Evolutionary conservation across 768 basidiomycete genomes (phyloP), one percentile per base, ranked within the genome.

Genomic region (Austroboletus eburneus): DNA sequence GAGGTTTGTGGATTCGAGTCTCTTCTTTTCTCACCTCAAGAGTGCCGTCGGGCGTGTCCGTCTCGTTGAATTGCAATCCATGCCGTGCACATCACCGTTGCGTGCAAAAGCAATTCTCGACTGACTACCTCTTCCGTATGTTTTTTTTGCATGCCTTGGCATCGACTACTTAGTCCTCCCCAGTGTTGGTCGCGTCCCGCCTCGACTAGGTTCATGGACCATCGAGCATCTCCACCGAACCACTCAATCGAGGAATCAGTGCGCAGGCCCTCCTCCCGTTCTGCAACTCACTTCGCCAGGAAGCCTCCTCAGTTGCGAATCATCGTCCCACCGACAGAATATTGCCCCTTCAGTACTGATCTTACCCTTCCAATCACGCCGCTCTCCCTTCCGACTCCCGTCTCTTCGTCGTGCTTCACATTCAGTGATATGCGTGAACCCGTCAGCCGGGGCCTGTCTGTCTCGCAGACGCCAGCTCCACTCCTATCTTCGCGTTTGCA

Each of bases 321-420:
- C 56, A 45, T 61, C 20, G 58, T 65, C 40, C 65, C 65, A 13
- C 61, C 63, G 14, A 57, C 65, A 24, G 65, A 66, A 50, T 64
- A 65, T 42, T 67, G 61, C 48, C 63, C 63, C n/a, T 65, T 63
- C 45, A 57, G 61, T 32, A 63, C 61, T 16, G 56, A 67, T 37
- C 50, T 67, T n/a, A 61, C 55, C 5, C 54, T 63, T 49, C 65
- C 65, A 35, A 54, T 58, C 16, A 58, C 61, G 8, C 58, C 64
- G 9, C 54, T 48, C 33, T 52, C 56, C 39, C 58, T 67, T 48
- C 51, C 56, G 23, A 54, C 58, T 20, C 52, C 62, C 9, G 34
- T 64, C 39, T 53, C 57, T 0, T 64, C 58, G 9, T 65, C 61
- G 1, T 64, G 64, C 42, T 63, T 66, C 25, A 56, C 50, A 12